Base-by-base conservation (phyloP, 441 rosid species). In the Brassica balearica region DNA sequence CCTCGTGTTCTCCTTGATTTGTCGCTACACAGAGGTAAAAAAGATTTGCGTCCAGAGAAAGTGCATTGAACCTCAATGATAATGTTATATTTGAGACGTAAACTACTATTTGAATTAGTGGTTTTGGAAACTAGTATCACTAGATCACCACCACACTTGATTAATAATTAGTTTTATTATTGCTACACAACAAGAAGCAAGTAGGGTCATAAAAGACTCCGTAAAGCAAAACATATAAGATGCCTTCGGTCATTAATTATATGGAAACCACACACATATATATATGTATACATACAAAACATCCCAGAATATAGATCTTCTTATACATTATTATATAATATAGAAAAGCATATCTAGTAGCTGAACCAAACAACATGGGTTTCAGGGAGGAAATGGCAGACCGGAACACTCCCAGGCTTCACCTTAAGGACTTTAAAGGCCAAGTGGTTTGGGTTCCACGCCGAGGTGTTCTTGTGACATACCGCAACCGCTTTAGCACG, bases 391-490 rank as follows among this genome's bases (percentile, higher is more conserved):
- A 92, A 92, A 73, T 94, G 98, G 82, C 98, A 91, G 71, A 92
- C 55, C 3, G 98, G 97, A 70, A 89, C 75, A 4, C 85, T 87
- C 72, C 97, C 98, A 9, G 96, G 97, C 89, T 89, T 82, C 56
- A 94, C 94, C 14, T 89, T 87, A 56, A 92, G 93, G 51, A 91
- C 88, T 81, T 88, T 95, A 69, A 94, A 94, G 59, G 98, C 98
- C 86, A 92, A 75, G 80, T 94, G 98, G 82, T 89, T 89, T 0
- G 97, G 94, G 86, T 94, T 92, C 98, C 98, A 94, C 15, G 86
- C 86, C 5, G 94, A 89, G 9, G 97, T 95, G 80, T 95, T 84
- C 14, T 85, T 85, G 83, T 92, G 97, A 85, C 98, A 95, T 55
- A 90, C 87, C 12, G 94, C 94, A 11, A 85, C 89, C 4, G 98